Evolutionary conservation across 805 yeast species (phyloP).

Genomic region (Metschnikowia rubicola): DNA sequence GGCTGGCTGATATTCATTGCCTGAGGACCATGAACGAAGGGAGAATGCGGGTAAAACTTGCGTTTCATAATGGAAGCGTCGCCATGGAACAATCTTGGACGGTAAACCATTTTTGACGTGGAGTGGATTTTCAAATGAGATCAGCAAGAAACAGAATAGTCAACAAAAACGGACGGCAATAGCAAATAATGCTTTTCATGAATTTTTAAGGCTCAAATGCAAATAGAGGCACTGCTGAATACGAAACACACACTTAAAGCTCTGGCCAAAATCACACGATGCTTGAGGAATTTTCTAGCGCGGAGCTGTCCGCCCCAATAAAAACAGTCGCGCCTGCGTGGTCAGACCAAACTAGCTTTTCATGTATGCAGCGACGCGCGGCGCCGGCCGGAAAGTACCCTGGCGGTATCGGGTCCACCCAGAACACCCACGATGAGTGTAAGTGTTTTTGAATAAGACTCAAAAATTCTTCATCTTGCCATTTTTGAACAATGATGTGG

Average conservation of each 20-base stretch:
- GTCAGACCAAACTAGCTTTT: not conserved
- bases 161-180: not conserved
- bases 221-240: no score
- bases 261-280: conserved; percentile 5
- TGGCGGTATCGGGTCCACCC: no score
- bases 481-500: no score
- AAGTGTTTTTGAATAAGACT: no score
- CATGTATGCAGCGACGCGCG: conserved; percentile 2
- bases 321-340: conserved; percentile 2
- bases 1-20: conserved; percentile 40
- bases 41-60: conserved; percentile 18
- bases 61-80: conserved; percentile 13
- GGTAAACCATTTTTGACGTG: conserved; percentile 14
- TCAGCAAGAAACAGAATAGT: no score
- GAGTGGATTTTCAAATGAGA: not conserved
- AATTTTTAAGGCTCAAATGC: no score
- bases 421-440: no score
- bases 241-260: not conserved
- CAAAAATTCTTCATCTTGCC: no score
- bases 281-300: conserved; percentile 5
- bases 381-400: no score
- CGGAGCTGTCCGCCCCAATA: conserved; percentile 1
- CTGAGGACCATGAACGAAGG: conserved; percentile 34
- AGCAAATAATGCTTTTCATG: not conserved
- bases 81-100: conserved; percentile 15